phyloP scores from a whole-genome alignment of 768 basidiomycete species.

The Cystobasidium onofrii region DNA sequence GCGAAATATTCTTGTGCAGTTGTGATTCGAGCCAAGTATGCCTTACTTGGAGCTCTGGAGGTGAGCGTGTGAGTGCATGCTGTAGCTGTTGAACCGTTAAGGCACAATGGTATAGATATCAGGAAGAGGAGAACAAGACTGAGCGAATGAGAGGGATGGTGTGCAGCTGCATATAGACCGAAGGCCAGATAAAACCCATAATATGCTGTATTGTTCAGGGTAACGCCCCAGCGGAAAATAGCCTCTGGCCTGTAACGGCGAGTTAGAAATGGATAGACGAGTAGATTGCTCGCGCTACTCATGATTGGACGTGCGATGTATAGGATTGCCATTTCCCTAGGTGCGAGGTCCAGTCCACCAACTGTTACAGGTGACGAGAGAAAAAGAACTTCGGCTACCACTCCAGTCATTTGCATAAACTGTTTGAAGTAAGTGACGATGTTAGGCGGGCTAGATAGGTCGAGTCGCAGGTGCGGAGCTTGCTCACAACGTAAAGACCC shows the following conservation, averaged over 20 bases:
- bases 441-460: not conserved
- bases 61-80: not conserved
- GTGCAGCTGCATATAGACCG: not conserved
- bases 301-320: not conserved
- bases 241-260: not conserved
- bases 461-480: not conserved
- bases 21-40: conserved; percentile 3
- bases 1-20: not conserved
- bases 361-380: not conserved
- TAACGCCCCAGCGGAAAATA: not conserved
- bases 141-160: not conserved
- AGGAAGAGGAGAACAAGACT: not conserved
- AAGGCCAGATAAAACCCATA: not conserved
- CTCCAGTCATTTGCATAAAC: not conserved
- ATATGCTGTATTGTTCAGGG: not conserved
- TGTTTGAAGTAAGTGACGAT: not conserved
- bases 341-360: not conserved
- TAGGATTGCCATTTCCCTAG: not conserved
- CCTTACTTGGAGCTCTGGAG: not conserved
- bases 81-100: not conserved
- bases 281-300: not conserved
- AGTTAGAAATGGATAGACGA: not conserved
- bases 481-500: not conserved
- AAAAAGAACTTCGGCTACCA: not conserved
- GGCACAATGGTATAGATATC: not conserved